Percentiles rank a stretch among this genome's conserved stretches.
Evolutionary conservation across 768 basidiomycete genomes (phyloP).

Genomic region (Trametes sanguinea): DNA sequence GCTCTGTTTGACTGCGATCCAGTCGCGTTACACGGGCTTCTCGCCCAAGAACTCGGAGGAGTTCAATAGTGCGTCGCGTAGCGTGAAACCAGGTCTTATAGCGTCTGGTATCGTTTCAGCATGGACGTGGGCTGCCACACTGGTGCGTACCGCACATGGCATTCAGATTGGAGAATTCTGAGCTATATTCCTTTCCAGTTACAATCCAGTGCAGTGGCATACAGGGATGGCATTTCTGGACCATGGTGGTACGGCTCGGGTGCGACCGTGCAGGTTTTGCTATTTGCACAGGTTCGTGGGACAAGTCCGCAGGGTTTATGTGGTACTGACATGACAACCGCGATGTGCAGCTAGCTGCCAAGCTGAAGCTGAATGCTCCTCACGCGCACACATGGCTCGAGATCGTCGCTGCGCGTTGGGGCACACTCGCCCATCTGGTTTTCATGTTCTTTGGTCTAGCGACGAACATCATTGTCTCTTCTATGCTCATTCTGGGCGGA

Average conservation of each 20-base stretch:
- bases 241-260: conserved; percentile 93
- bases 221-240: conserved; percentile 82
- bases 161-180: not conserved
- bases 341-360: conserved; percentile 71
- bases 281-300: conserved; percentile 74
- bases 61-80: conserved; percentile 79
- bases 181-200: conserved; percentile 40
- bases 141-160: conserved; percentile 42
- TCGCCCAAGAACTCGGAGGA: conserved; percentile 82
- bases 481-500: conserved; percentile 77
- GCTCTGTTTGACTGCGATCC: conserved; percentile 75
- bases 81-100: conserved; percentile 89
- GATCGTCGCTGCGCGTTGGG: conserved; percentile 83
- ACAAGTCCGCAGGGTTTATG: not conserved
- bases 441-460: conserved; percentile 94
- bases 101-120: conserved; percentile 91
- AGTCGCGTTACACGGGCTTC: conserved; percentile 81
- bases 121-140: conserved; percentile 88
- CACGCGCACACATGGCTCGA: conserved; percentile 89
- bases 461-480: conserved; percentile 91
- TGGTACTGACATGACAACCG: too few relatives aligned
- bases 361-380: conserved; percentile 89
- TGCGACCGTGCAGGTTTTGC: conserved; percentile 84
- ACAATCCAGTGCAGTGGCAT: conserved; percentile 82
- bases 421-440: conserved; percentile 70